Evolutionary conservation across 495 filamentous ascomycete species (phyloP).

Genomic region (Articulospora tetracladia): DNA sequence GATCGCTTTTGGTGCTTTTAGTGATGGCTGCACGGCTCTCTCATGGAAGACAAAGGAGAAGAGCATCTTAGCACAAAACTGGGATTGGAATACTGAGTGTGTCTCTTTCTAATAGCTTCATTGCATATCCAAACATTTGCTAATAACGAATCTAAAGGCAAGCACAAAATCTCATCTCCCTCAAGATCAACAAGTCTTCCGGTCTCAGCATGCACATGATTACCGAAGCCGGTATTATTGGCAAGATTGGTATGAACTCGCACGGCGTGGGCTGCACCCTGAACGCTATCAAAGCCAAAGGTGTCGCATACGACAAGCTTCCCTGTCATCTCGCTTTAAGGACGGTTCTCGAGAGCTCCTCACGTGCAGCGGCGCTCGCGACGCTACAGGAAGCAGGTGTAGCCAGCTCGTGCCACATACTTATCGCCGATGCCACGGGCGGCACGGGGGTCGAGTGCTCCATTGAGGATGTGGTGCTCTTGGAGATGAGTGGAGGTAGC

Average conservation of each 20-base stretch:
- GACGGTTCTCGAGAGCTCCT: constrained; percentile 51
- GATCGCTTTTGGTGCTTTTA: constrained; percentile 51
- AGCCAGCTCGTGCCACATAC: constrained; percentile 57
- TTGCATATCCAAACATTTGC: background rate
- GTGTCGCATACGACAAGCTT: constrained; percentile 48
- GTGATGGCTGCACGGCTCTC: constrained; percentile 60
- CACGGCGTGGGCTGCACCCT: constrained; percentile 61
- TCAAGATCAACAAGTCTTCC: constrained; percentile 44
- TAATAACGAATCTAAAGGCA: too few species aligned
- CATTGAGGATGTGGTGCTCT: constrained; percentile 44
- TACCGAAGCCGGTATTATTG: constrained; percentile 65
- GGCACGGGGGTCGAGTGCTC: constrained; percentile 58
- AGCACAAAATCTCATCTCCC: constrained; percentile 49
- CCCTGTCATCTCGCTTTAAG: constrained; percentile 64
- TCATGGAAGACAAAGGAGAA: constrained; percentile 41
- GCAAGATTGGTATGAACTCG: constrained; percentile 67
- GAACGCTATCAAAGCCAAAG: constrained; percentile 61
- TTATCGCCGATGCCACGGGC: constrained; percentile 50
- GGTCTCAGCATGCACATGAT: constrained; percentile 33
- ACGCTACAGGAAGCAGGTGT: constrained; percentile 48
- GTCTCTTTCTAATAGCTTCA: too few species aligned
- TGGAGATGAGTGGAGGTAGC: constrained; percentile 36
- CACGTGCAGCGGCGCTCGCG: constrained; percentile 46
- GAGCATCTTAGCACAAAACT: constrained; percentile 59
- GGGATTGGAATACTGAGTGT: constrained; percentile 51